Evolutionary conservation across 371 early-diverging fungal species (phyloP).

Genomic region (Rhizopus delemar): DNA sequence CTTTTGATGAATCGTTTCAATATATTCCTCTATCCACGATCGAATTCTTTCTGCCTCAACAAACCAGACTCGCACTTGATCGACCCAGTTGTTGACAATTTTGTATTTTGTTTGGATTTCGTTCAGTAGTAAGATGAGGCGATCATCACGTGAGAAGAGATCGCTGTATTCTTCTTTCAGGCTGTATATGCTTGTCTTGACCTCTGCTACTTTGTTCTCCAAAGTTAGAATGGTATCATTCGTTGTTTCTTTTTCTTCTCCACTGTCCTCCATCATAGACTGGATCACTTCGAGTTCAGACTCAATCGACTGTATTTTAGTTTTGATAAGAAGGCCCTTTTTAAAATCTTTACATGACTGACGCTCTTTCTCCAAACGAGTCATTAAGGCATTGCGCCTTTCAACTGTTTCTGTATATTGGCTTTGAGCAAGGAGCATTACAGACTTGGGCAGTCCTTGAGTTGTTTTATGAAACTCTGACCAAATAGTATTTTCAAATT

Average conservation of each 20-base stretch:
- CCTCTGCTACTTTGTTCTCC: conserved; percentile 38
- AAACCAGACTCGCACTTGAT: conserved; percentile 58
- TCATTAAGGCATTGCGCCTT: conserved; percentile 8
- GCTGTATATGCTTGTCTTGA: conserved; percentile 30
- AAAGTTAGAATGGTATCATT: conserved; percentile 37
- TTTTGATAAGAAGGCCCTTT: conserved; percentile 32
- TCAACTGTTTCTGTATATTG: conserved; percentile 8
- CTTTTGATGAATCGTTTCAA: conserved; percentile 33
- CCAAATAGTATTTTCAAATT: conserved; percentile 32
- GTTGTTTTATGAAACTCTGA: conserved; percentile 22
- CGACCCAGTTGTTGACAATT: conserved; percentile 47
- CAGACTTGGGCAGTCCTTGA: conserved; percentile 20
- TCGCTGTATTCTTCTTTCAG: conserved; percentile 36
- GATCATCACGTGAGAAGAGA: conserved; percentile 21
- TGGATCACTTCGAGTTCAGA: conserved; percentile 46
- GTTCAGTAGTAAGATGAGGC: conserved; percentile 24
- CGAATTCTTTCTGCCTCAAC: conserved; percentile 54
- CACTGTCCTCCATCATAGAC: conserved; percentile 33
- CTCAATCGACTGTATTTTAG: conserved; percentile 31
- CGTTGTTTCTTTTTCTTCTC: conserved; percentile 29
- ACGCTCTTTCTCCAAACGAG: conserved; percentile 18
- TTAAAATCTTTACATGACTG: conserved; percentile 26
- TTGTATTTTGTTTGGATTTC: conserved; percentile 33
- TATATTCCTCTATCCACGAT: conserved; percentile 50
- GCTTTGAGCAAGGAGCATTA: conserved; percentile 10